A percentile compares a stretch with the other conserved stretches of the same genome.
These are phyloP conservation scores for Phycomyces blakesleeanus DNA, from an alignment of 192 early-diverging fungal species.

Conservation along the genomic window DNA sequence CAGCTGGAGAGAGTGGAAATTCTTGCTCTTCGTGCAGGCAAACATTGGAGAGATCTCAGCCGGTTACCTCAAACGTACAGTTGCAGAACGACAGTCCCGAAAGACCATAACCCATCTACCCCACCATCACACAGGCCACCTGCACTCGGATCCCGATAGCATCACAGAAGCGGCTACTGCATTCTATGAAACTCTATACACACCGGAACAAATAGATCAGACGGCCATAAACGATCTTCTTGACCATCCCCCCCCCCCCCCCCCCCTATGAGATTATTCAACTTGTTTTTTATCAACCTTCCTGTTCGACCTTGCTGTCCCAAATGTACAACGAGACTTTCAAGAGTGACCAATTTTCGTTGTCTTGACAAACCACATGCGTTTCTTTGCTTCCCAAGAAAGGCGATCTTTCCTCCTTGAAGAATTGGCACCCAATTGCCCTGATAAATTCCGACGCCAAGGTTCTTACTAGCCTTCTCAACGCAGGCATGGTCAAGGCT, in stretches of 20 bases:
- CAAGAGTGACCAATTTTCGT: not conserved
- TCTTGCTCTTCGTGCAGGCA: not conserved
- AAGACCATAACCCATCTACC: not conserved
- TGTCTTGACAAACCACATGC: not conserved
- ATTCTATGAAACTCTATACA: constrained; percentile 7
- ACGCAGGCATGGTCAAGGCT: not conserved
- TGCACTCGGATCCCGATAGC: not conserved
- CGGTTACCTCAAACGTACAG: constrained; percentile 1
- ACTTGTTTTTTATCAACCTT: not conserved
- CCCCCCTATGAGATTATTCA: constrained; percentile 5
- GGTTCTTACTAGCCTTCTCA: constrained; percentile 4
- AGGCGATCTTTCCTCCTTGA: constrained; percentile 15
- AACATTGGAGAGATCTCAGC: constrained; percentile 8
- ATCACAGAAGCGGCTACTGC: not conserved
- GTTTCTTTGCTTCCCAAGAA: constrained; percentile 29
- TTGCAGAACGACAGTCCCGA: not conserved
- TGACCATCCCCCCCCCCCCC: not conserved
- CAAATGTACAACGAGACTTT: constrained; percentile 2
- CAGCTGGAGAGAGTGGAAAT: not conserved
- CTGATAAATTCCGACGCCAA: constrained; percentile 26
- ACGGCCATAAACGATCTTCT: not conserved
- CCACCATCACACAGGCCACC: not conserved
- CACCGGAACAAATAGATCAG: constrained; percentile 9
- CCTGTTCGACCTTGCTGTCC: not conserved
- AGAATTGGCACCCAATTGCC: constrained; percentile 20